Evolutionary conservation across 164 flowering plant species (phyloP).

Genomic region (Berberis vulgaris): DNA sequence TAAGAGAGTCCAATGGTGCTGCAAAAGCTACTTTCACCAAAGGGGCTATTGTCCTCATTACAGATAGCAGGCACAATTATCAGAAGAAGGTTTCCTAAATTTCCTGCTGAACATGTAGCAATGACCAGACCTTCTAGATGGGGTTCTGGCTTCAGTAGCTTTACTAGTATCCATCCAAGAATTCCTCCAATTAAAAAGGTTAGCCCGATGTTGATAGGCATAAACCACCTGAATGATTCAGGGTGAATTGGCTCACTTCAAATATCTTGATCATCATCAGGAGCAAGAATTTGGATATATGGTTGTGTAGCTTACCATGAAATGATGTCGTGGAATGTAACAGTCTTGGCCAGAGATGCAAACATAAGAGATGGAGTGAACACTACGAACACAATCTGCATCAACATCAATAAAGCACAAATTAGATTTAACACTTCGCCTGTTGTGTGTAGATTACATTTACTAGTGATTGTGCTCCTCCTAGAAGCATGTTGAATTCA

Average conservation of each 20-base stretch:
- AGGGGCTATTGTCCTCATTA: constrained; percentile 62
- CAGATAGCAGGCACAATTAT: constrained; percentile 87
- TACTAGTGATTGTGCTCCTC: no score
- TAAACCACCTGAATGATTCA: constrained; percentile 73
- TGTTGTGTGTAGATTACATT: no score
- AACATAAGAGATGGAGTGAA: constrained; percentile 83
- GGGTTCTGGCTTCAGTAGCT: constrained; percentile 57
- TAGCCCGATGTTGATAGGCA: constrained; percentile 81
- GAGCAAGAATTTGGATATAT: not conserved
- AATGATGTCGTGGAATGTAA: constrained; percentile 68
- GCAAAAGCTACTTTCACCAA: constrained; percentile 45
- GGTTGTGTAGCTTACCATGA: constrained; percentile 50
- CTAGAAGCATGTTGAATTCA: not conserved
- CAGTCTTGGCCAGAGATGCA: constrained; percentile 67
- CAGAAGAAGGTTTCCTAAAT: constrained; percentile 77
- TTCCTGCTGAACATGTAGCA: constrained; percentile 82
- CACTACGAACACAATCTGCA: constrained; percentile 77
- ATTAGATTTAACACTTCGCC: no score
- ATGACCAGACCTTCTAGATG: constrained; percentile 68
- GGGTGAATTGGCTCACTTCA: no score
- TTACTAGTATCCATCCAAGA: constrained; percentile 80
- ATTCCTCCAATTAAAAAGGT: constrained; percentile 65
- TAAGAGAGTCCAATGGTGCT: constrained; percentile 59
- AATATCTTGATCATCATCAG: no score
- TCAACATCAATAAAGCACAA: not conserved